Evolutionary conservation across 169 alveolate genomes (phyloP), one percentile per base, ranked within the genome.

Genomic region (Besnoitia besnoiti): DNA sequence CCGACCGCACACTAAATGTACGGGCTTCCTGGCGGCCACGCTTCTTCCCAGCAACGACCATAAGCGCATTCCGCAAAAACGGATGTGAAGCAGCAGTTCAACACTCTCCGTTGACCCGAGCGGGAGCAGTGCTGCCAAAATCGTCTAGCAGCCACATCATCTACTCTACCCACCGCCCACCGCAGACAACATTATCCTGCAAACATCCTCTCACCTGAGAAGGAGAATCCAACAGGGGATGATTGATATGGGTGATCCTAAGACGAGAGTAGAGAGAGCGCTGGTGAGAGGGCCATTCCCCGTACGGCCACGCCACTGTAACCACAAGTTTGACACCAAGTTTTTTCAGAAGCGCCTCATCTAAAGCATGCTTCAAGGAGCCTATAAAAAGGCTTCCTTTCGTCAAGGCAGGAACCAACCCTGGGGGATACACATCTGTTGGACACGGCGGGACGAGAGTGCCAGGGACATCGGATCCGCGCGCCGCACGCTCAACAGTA

Each of bases 241-340:
- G 88, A 0, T 59, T 30, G 39, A 10, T 39, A n/a, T 75, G 85
- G n/a, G 3, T 2, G 77, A 89, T 75, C 47, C 88, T 80, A 27
- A 89, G 88, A 14, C 33, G 21, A 19, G 10, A 42, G 87, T 75
- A 89, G 61, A 89, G 93, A 0, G 0, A 12, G 33, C 59, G 47
- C 88, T 89, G 93, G n/a, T 39, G 49, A 39, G 27, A 79, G 0
- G 88, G 89, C 93, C 93, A 89, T 0, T 50, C 0, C n/a, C 93
- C 93, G 79, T 67, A 89, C 24, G 93, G 93, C 93, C 87, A 75
- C 44, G 93, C 93, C 0, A 40, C 93, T 1, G 93, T 73, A n/a
- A 89, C 59, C n/a, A 89, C 85, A 19, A 89, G 42, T 16, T 39
- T 12, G 12, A 89, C 82, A 10, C 49, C 19, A 37, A 75, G 42